Conservation (phyloP, 768 basidiomycete species). For the button mushroom (Agaricus bisporus) region DNA sequence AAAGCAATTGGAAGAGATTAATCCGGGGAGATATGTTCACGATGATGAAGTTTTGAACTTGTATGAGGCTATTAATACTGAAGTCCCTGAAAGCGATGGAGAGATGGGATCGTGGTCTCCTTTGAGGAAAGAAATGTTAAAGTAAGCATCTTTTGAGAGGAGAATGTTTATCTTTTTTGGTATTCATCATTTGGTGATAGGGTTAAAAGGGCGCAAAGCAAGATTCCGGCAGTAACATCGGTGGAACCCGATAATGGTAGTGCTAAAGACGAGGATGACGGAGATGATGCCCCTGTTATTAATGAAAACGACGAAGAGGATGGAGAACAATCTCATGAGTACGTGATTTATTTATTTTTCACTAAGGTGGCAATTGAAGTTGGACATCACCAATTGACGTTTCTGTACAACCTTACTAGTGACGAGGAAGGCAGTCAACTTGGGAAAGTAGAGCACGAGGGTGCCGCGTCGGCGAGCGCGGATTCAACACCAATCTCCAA, state of each 20-base stretch:
- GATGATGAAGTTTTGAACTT: conserved; percentile 23
- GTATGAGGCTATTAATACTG: conserved; percentile 12
- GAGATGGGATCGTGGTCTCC: conserved; percentile 7
- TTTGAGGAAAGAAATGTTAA: background rate
- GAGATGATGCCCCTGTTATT: background rate
- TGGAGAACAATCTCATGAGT: background rate
- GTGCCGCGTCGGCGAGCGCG: background rate
- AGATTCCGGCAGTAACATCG: background rate
- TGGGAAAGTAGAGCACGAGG: no score
- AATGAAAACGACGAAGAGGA: background rate
- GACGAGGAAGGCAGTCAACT: background rate
- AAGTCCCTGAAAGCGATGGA: conserved; percentile 11
- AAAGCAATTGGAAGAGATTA: conserved; percentile 33
- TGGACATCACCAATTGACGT: background rate
- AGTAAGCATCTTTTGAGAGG: background rate
- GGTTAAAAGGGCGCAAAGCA: background rate
- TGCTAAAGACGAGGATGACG: background rate
- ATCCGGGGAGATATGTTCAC: conserved; percentile 28
- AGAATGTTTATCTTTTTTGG: no score
- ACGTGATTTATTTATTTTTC: background rate
- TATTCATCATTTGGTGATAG: background rate
- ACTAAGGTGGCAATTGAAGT: background rate
- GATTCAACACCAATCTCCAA: background rate
- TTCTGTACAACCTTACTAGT: conserved; percentile 5
- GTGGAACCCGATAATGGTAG: background rate